Evolutionary conservation across 2,329 filamentous ascomycete species (phyloP), one percentile per base, ranked within the genome.

Genomic region (Didymella keratinophila): DNA sequence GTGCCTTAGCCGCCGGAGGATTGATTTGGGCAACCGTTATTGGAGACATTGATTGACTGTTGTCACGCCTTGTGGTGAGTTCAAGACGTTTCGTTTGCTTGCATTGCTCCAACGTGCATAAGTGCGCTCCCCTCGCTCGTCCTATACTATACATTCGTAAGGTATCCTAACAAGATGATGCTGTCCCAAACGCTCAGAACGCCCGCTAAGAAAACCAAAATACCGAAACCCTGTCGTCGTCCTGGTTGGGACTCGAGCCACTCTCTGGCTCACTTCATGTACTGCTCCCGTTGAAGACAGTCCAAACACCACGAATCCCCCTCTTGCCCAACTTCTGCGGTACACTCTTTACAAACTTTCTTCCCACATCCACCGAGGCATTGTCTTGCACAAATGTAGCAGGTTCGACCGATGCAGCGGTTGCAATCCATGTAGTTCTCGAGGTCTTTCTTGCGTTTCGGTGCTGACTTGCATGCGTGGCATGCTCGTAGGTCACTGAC

Each of bases 251-350:
- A 25, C 5, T 25, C 23, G 37, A 41, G 12, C 23, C 16, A 9
- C 21, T 11, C 23, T 16, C 21, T 10, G 18, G 23, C 14, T 10
- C 61, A 62, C 25, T 67, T 74, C 21, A 71, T 61, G 10, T 63
- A 58, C 14, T 58, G 56, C 2, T 58, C 63, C 16, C 64, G 59
- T 14, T 66, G 62, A 50, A 72, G 78, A 63, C 89, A 91, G 1
- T 86, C 86, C 46, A 89, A 74, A 67, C 89, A 91, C 58, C 86
- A 83, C 5, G 89, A 83, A 46, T 90, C 87, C 25, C 88, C 88
- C 52, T 89, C 84, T 20, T 78, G 68, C 0, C 87, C 88, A 23
- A 80, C 81, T 71, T 91, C 89, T 3, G 90, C 82, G 70, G 88
- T 90, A 75, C 89, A 91, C 18, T 83, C 81, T 69, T 88, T 89